These are phyloP conservation scores for Paecilomyces fulvus DNA, from an alignment of 2,329 filamentous ascomycete genomes.

Conservation along the genomic window DNA sequence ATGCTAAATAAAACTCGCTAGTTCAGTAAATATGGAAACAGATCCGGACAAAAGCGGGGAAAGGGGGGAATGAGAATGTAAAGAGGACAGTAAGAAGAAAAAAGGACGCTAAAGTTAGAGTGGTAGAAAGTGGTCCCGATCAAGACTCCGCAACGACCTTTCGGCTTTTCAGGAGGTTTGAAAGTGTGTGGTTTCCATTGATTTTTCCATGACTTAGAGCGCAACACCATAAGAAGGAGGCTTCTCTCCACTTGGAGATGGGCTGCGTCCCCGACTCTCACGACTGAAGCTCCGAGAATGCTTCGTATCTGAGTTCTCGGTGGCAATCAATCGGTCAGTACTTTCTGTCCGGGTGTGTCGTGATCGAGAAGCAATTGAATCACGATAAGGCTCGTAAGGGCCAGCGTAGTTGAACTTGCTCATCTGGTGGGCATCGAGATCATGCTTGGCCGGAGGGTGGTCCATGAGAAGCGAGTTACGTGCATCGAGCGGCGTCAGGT, in stretches of 20 bases:
- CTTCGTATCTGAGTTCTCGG: constrained; percentile 16
- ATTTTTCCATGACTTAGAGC: constrained; percentile 11
- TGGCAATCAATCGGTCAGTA: constrained; percentile 25
- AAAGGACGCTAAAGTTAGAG: neutral
- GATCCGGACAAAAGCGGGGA: neutral
- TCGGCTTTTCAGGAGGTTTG: neutral
- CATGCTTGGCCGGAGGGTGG: constrained; percentile 1
- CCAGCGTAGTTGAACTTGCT: constrained; percentile 34
- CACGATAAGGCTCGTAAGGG: constrained; percentile 34
- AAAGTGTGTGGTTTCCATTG: constrained; percentile 3
- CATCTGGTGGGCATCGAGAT: constrained; percentile 18
- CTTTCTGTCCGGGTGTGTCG: constrained; percentile 22
- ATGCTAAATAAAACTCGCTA: neutral
- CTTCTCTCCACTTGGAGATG: constrained; percentile 21
- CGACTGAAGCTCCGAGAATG: constrained; percentile 19
- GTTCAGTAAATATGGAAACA: neutral
- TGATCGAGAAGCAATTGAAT: constrained; percentile 15
- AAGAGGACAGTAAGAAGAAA: neutral
- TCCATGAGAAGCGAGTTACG: constrained; percentile 54
- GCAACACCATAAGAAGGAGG: constrained; percentile 27
- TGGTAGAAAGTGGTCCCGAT: neutral
- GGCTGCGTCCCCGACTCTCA: constrained; percentile 17
- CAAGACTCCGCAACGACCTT: neutral
- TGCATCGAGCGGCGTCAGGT: constrained; percentile 76
- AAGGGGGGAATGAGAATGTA: neutral